Evolutionary conservation across 345 rosid genomes (phyloP).

Genomic region (Euphorbia peplus): DNA sequence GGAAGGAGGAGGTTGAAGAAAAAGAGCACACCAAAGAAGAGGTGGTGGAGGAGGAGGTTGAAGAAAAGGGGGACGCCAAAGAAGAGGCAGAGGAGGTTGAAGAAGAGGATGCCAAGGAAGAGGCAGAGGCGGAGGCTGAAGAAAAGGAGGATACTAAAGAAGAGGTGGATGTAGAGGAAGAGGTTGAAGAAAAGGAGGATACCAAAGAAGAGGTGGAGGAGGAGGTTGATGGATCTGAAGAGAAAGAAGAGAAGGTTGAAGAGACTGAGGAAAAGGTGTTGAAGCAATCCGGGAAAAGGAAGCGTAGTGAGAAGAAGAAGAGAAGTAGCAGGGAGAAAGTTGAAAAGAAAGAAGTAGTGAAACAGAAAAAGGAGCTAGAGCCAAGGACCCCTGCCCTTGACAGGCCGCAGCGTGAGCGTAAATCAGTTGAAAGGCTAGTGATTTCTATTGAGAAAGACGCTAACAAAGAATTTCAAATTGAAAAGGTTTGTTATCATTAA

Average conservation of each 20-base stretch:
- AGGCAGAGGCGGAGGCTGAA: constrained; percentile 7
- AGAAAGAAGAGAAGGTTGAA: constrained; percentile 23
- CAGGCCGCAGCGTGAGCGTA: constrained; percentile 91
- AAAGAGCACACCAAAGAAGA: constrained; percentile 5
- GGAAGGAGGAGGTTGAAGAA: constrained; percentile 10
- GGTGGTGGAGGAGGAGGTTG: background rate
- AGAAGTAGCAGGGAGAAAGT: constrained; percentile 32
- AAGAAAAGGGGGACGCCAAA: no score
- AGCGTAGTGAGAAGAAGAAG: constrained; percentile 19
- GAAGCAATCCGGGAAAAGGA: constrained; percentile 42
- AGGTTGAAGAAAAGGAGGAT: constrained; percentile 16
- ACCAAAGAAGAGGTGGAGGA: constrained; percentile 14
- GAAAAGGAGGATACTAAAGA: constrained; percentile 34
- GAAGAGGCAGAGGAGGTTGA: no score
- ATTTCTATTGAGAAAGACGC: constrained; percentile 71
- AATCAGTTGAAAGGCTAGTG: constrained; percentile 91
- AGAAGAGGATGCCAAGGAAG: no score
- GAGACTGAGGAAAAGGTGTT: constrained; percentile 39
- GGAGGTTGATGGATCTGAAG: constrained; percentile 15
- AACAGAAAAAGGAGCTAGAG: constrained; percentile 47
- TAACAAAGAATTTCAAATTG: constrained; percentile 61
- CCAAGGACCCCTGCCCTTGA: constrained; percentile 64
- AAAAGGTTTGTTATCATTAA: constrained; percentile 47
- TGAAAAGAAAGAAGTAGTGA: constrained; percentile 36
- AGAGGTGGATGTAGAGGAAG: background rate